Evolutionary conservation across 2,329 filamentous ascomycete genomes (phyloP).

Genomic region (Sporothrix sp.): DNA sequence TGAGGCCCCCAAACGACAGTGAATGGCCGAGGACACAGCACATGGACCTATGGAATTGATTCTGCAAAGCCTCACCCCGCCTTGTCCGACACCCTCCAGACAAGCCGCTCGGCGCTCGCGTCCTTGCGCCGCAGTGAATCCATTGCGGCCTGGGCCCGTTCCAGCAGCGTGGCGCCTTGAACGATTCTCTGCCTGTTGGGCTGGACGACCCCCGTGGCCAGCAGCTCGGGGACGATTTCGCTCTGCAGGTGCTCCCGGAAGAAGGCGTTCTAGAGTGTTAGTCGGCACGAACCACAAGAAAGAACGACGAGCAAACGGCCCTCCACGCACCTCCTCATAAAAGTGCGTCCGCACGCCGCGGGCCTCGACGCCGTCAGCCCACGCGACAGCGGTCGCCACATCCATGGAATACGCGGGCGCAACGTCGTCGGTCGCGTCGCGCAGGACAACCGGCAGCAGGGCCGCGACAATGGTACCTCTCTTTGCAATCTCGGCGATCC

Average conservation of each 20-base stretch:
- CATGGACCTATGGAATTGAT: too few species aligned
- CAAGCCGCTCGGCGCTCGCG: background rate
- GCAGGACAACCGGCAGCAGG: background rate
- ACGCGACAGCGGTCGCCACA: background rate
- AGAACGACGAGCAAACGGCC: too few species aligned
- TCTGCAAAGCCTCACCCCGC: background rate
- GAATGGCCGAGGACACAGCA: too few species aligned
- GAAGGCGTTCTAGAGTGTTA: background rate
- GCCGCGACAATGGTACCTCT: background rate
- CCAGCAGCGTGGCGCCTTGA: background rate
- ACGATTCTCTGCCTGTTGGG: conserved; percentile 4
- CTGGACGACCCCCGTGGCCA: background rate
- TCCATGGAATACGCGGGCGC: background rate
- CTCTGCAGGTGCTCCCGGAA: conserved; percentile 1
- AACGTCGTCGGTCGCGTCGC: background rate
- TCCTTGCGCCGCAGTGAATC: background rate
- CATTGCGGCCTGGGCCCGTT: background rate
- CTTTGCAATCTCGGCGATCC: background rate
- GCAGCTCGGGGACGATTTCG: background rate
- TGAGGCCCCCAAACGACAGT: too few species aligned
- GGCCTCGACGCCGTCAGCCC: background rate
- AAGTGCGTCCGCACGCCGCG: background rate
- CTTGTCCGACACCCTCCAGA: background rate
- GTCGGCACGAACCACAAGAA: background rate
- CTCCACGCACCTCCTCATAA: background rate